phyloP scores from a whole-genome alignment of 2,329 filamentous ascomycete genomes.

The Tolypocladium ophioglossoides region DNA sequence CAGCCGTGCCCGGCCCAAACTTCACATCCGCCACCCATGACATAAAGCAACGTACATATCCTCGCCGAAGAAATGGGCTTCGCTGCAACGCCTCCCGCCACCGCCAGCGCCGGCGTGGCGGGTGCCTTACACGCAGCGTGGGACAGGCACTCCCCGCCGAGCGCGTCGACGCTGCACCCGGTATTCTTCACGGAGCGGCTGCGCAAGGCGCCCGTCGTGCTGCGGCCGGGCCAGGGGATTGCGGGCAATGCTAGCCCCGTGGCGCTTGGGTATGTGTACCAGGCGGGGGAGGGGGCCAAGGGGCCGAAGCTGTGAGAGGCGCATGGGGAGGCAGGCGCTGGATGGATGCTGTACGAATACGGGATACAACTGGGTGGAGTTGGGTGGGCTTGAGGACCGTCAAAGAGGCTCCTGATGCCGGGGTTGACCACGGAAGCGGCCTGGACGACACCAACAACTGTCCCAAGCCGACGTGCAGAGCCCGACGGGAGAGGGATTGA shows the following conservation, averaged over 20 bases:
- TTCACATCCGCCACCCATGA: neutral
- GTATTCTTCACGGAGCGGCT: slow-evolving; percentile 65
- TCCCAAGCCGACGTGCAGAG: neutral
- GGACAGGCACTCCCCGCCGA: slow-evolving; percentile 25
- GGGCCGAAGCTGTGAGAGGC: slow-evolving; percentile 25
- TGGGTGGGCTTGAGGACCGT: neutral
- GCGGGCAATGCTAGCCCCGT: slow-evolving; percentile 28
- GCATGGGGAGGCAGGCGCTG: slow-evolving; percentile 3
- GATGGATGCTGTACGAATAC: neutral
- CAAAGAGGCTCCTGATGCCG: too few relatives aligned
- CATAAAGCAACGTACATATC: neutral
- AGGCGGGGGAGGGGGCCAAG: slow-evolving; percentile 23
- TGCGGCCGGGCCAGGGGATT: slow-evolving; percentile 6
- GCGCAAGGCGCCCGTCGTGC: slow-evolving; percentile 38
- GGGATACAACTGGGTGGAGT: neutral
- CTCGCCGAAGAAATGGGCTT: neutral
- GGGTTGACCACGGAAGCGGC: neutral
- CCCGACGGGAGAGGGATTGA: neutral
- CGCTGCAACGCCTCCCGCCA: neutral
- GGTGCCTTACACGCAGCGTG: slow-evolving; percentile 12
- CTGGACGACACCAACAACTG: neutral
- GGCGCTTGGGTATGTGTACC: slow-evolving; percentile 51
- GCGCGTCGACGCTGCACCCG: slow-evolving; percentile 55
- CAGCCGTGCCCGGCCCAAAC: neutral
- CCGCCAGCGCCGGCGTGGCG: neutral